Conservation (phyloP, 2,329 filamentous ascomycete genomes). For the Chalaropsis ovoidea region DNA sequence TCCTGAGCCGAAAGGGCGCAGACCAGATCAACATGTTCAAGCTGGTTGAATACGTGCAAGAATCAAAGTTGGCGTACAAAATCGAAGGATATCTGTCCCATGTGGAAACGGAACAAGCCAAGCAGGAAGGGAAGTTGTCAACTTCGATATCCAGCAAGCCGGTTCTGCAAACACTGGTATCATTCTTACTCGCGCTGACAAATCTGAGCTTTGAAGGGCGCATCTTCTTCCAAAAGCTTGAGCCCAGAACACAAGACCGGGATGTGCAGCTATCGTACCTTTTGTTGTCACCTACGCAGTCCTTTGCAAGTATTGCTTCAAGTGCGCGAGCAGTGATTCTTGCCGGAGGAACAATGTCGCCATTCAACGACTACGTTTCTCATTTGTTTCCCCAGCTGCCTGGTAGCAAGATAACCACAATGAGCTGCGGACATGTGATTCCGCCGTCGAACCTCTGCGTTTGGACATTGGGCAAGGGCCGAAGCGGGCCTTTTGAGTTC, state of each 20-base stretch:
- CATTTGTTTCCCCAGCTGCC: conserved; percentile 74
- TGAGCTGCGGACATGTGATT: conserved; percentile 93
- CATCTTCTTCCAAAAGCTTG: conserved; percentile 50
- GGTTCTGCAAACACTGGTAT: conserved; percentile 46
- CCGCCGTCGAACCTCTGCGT: conserved; percentile 71
- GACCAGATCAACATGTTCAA: conserved; percentile 95
- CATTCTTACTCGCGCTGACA: conserved; percentile 69
- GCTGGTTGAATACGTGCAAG: conserved; percentile 74
- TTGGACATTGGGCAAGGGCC: conserved; percentile 49
- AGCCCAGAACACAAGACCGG: conserved; percentile 27
- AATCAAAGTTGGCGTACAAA: conserved; percentile 88
- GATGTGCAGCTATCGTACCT: conserved; percentile 68
- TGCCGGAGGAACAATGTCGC: conserved; percentile 95
- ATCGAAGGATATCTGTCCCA: conserved; percentile 77
- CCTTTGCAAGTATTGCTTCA: conserved; percentile 79
- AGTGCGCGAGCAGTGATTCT: conserved; percentile 79
- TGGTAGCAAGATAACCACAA: conserved; percentile 55
- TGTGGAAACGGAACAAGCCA: conserved; percentile 41
- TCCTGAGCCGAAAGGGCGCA: conserved; percentile 74
- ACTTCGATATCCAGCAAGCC: conserved; percentile 33
- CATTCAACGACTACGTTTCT: conserved; percentile 78
- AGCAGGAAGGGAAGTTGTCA: conserved; percentile 27
- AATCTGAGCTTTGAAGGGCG: conserved; percentile 67
- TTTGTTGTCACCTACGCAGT: conserved; percentile 79
- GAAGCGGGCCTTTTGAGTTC: conserved; percentile 57